Evolutionary conservation across 345 rosid genomes (phyloP), one percentile per base, ranked within the genome.

Genomic region (Ceriops zippeliana): DNA sequence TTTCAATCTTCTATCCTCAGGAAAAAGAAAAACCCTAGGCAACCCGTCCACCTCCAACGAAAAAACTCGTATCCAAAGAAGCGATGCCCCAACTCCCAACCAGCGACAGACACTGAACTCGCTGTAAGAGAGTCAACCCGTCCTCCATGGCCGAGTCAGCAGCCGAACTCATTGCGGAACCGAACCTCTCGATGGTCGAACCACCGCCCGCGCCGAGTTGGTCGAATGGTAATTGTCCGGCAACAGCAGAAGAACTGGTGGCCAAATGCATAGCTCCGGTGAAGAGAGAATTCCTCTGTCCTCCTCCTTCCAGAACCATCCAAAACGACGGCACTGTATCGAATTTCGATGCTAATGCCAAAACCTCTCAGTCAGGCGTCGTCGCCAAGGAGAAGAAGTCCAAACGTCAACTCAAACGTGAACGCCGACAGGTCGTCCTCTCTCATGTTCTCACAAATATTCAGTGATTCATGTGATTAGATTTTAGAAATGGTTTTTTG

Each of bases 341-440:
- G 9, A 74, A 68, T 24, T n/a, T 70, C 34, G 63, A 61, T 21
- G 64, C 75, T 2, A 70, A 67, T 21, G 58, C 71, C 35, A 74
- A 66, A 24, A 35, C 71, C 37, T 67, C 85, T 61, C 79, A 70
- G 42, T 53, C 87, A 0, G 58, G 75, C 21, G 46, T 83, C 21
- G 82, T 75, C 2, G 5, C 84, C 51, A 84, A 74, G 76, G 96
- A 93, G 76, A 91, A 85, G 88, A 93, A 93, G 83, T 93, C 97
- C 11, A 93, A 85, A 74, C 89, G 98, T n/a, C 97, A 90, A 67
- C 83, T 91, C 63, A 93, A 93, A 80, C 90, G 98, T 31, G 97
- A 91, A 71, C 92, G 97, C 62, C 88, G 57, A 1, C 85, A 89
- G 90, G 93, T 91, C 24, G 30, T 24, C 16, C 5, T 17, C 30